Conservation (phyloP, 148 eudicot species). For the Nepenthes mirabilis region DNA sequence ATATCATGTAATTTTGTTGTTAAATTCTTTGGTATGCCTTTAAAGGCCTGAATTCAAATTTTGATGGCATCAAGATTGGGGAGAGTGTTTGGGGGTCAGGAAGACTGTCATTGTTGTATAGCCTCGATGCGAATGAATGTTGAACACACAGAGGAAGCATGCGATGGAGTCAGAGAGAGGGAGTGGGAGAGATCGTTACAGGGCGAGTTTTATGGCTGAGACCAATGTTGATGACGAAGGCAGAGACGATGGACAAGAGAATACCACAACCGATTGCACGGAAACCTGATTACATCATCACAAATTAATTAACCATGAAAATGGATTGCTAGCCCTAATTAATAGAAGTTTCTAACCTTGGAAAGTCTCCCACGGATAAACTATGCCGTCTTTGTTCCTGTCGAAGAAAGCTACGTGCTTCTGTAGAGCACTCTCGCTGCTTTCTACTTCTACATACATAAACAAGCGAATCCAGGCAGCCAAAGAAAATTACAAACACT, state of each 20-base stretch:
- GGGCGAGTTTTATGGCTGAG: conserved; percentile 56
- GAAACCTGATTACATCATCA: conserved; percentile 26
- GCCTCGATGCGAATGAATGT: too few relatives aligned
- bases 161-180: too few relatives aligned
- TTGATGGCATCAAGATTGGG: too few relatives aligned
- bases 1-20: too few relatives aligned
- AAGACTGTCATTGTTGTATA: too few relatives aligned
- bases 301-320: background rate
- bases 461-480: too few relatives aligned
- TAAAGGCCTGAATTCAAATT: too few relatives aligned
- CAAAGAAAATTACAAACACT: too few relatives aligned
- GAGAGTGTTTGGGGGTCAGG: too few relatives aligned
- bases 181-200: conserved; percentile 8
- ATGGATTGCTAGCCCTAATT: background rate
- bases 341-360: conserved; percentile 25
- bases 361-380: conserved; percentile 72
- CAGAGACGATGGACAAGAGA: conserved; percentile 28
- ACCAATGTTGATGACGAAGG: conserved; percentile 33
- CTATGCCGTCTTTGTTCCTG: conserved; percentile 63
- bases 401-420: conserved; percentile 70
- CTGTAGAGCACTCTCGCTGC: conserved; percentile 24
- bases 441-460: too few relatives aligned
- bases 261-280: conserved; percentile 58
- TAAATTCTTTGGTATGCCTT: too few relatives aligned
- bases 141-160: too few relatives aligned